Base-by-base conservation (phyloP, 2,329 filamentous ascomycete genomes). In the Zalaria obscura region DNA sequence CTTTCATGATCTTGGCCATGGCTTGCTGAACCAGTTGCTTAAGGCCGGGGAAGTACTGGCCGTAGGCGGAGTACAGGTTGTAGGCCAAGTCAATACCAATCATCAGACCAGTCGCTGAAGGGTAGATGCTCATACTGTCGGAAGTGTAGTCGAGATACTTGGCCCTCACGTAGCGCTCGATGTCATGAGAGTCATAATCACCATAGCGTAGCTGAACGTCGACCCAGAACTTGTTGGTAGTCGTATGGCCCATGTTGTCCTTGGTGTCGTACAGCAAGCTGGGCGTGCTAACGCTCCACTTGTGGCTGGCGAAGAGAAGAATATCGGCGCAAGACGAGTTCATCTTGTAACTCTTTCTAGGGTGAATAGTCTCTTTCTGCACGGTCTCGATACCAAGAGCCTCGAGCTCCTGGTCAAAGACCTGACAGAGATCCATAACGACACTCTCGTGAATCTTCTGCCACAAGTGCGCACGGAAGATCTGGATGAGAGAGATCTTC, bases 1-100 rank as follows among this genome's bases (percentile, higher is more conserved):
- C 89, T 67, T 98, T 98, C 91, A 98, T 98, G 59, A 98, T 78
- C 78, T 98, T 98, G 38, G 87, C 87, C 93, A 98, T 98, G 4
- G 93, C 91, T 61, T 96, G 89, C 63, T 98, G 93, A 26, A 98
- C 71, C 25, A 98, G 75, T 38, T 87, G 83, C 72, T 98, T 98
- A 47, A 98, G 67, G 56, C 91, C 91, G 38, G 91, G 91, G 78
- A 98, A 98, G 68, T 95, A 98, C 66, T 95, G 89, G 40, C 91
- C 91, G 54, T 94, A 98, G 0, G 91, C 91, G 5, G 91, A 96
- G 68, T 96, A 96, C 34, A 98, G 67, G 61, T 98, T 98, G 72
- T 98, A 98, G 0, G 91, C 89, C 54, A 98, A 72, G 66, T 98
- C 91, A 47, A 98, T 91, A 53, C 84, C 89, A 55, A 98, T 85